These are phyloP conservation scores for Mycocentrospora acerina DNA, from an alignment of 2,329 filamentous ascomycete species.

Conservation along the genomic window DNA sequence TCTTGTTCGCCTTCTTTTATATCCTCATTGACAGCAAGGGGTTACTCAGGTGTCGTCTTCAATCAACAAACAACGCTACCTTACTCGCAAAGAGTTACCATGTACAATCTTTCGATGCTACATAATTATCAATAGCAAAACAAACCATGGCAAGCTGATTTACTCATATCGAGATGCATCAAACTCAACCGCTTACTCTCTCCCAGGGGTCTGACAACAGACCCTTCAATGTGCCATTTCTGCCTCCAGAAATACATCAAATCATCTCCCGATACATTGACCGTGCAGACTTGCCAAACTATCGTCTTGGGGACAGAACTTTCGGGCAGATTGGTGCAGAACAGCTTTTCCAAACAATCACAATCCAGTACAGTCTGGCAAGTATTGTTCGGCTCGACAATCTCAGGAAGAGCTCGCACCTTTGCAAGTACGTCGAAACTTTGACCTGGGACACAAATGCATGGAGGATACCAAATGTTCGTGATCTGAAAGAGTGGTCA, in stretches of 20 bases:
- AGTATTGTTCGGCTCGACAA: constrained; percentile 9
- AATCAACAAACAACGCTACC: too few relatives aligned
- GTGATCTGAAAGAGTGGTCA: constrained; percentile 11
- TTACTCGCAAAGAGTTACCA: too few relatives aligned
- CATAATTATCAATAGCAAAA: too few relatives aligned
- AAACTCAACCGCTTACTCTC: too few relatives aligned
- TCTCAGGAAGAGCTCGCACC: constrained; percentile 4
- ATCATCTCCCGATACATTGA: constrained; percentile 10
- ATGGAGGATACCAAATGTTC: constrained; percentile 8
- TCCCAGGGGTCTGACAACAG: too few relatives aligned
- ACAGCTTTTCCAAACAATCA: constrained; percentile 11
- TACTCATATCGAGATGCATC: too few relatives aligned
- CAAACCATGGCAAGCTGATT: too few relatives aligned
- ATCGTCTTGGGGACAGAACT: constrained; percentile 11
- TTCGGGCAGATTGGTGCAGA: constrained; percentile 5
- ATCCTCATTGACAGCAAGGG: too few relatives aligned
- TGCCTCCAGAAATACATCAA: constrained; percentile 15
- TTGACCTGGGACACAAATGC: constrained; percentile 13
- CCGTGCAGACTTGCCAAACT: constrained; percentile 8
- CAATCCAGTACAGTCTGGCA: constrained; percentile 8
- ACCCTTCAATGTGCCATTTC: constrained; percentile 2
- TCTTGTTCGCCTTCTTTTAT: too few relatives aligned
- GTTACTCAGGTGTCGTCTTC: too few relatives aligned
- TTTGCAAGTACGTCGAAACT: constrained; percentile 9
- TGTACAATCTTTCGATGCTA: too few relatives aligned